phyloP scores from a whole-genome alignment of 306 rosid genomes.

The Calophaca sinica region DNA sequence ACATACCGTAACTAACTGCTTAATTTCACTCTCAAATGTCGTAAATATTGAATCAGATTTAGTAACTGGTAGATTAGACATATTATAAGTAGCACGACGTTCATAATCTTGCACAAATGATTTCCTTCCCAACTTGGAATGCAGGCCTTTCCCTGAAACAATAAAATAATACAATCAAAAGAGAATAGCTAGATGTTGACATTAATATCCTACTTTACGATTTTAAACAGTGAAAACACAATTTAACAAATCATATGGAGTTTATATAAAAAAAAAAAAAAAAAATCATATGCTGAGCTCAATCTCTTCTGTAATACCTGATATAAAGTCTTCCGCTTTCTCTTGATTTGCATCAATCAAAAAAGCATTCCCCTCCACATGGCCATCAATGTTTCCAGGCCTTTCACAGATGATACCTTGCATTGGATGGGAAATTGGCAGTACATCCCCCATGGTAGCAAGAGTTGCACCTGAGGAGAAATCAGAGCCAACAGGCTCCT shows the following conservation, averaged over 20 bases:
- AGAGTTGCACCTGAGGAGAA: constrained; percentile 93
- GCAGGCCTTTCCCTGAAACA: constrained; percentile 70
- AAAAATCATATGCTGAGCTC: constrained; percentile 23
- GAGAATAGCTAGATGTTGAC: constrained; percentile 28
- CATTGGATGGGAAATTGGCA: constrained; percentile 59
- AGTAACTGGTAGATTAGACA: constrained; percentile 57
- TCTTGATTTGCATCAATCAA: constrained; percentile 75
- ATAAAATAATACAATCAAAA: constrained; percentile 49
- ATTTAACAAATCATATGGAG: constrained; percentile 15
- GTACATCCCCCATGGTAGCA: constrained; percentile 74
- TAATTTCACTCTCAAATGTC: constrained; percentile 85
- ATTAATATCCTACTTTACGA: constrained; percentile 27
- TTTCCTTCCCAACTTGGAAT: constrained; percentile 82
- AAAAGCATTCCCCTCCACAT: constrained; percentile 70
- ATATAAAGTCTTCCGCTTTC: constrained; percentile 72
- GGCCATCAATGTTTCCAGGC: constrained; percentile 72
- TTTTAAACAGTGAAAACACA: constrained; percentile 11
- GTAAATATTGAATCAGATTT: constrained; percentile 79
- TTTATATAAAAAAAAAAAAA: too few relatives aligned
- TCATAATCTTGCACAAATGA: constrained; percentile 68
- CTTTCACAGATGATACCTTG: constrained; percentile 70
- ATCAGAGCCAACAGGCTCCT: constrained; percentile 94
- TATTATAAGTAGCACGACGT: constrained; percentile 82
- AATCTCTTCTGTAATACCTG: constrained; percentile 63
- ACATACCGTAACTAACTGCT: constrained; percentile 93